Conservation (phyloP, 2,329 filamentous ascomycete genomes). For the Nakataea oryzae region DNA sequence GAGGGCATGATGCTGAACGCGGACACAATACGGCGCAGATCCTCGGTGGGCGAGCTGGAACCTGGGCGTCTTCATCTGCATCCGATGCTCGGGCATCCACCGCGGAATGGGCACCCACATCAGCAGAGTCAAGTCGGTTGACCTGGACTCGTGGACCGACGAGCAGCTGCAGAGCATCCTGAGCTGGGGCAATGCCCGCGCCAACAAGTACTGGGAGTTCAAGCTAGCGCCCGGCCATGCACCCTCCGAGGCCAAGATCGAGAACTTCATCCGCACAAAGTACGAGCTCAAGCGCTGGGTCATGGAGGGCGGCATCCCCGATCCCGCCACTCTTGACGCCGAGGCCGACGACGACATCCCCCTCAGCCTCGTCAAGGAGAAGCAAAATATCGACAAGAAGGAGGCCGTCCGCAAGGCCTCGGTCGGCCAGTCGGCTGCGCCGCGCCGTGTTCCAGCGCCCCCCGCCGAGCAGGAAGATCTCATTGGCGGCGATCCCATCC, state of each 20-base stretch:
- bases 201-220: conserved; percentile 98
- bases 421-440: conserved; percentile 28
- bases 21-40: conserved; percentile 44
- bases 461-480: conserved; percentile 58
- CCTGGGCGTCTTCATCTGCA: conserved; percentile 92
- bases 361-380: conserved; percentile 53
- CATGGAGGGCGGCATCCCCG: conserved; percentile 94
- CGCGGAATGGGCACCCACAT: conserved; percentile 99
- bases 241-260: conserved; percentile 94
- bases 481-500: conserved; percentile 64
- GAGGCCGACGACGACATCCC: conserved; percentile 79
- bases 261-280: conserved; percentile 99
- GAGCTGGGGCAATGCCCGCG: conserved; percentile 90
- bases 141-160: conserved; percentile 97
- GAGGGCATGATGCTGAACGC: neutral
- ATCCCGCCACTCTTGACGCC: conserved; percentile 76
- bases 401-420: conserved; percentile 51
- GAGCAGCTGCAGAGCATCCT: conserved; percentile 92
- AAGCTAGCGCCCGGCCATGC: conserved; percentile 86
- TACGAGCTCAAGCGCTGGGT: conserved; percentile 98
- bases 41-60: conserved; percentile 99
- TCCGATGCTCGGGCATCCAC: conserved; percentile 96
- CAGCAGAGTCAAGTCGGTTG: conserved; percentile 94
- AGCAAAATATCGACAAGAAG: conserved; percentile 51
- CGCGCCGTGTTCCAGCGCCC: conserved; percentile 14